These are phyloP conservation scores for Candida insectorum DNA, from an alignment of 805 yeast genomes.

Conservation along the genomic window DNA sequence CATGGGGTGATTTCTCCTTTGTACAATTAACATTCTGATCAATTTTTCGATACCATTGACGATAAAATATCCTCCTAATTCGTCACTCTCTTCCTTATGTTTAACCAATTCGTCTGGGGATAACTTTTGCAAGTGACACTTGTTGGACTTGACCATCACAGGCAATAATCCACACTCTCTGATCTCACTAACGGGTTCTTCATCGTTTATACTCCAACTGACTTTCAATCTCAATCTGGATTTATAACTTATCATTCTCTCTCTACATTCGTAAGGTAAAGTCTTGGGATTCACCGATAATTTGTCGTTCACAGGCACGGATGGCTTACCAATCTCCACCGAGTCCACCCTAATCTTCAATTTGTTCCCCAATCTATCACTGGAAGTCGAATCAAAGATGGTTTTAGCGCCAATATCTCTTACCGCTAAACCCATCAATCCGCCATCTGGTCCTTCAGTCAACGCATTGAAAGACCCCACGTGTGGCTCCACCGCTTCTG, in stretches of 20 bases:
- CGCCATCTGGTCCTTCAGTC: slow-evolving; percentile 84
- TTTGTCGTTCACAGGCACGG: slow-evolving; percentile 67
- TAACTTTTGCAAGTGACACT: slow-evolving; percentile 85
- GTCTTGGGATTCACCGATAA: slow-evolving; percentile 73
- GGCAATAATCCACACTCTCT: slow-evolving; percentile 93
- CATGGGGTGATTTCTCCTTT: slow-evolving; percentile 97
- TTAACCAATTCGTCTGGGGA: slow-evolving; percentile 80
- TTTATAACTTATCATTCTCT: slow-evolving; percentile 78
- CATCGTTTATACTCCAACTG: slow-evolving; percentile 85
- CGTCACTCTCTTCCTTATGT: slow-evolving; percentile 87
- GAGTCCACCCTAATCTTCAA: slow-evolving; percentile 80
- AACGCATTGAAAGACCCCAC: slow-evolving; percentile 94
- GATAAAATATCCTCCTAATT: slow-evolving; percentile 92
- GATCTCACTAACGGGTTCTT: slow-evolving; percentile 72
- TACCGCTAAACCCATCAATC: slow-evolving; percentile 78
- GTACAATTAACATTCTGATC: slow-evolving; percentile 95
- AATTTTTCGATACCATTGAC: slow-evolving; percentile 96
- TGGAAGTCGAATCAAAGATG: slow-evolving; percentile 76
- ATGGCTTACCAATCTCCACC: slow-evolving; percentile 83
- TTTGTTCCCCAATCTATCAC: slow-evolving; percentile 78
- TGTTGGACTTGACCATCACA: slow-evolving; percentile 82
- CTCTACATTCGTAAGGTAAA: slow-evolving; percentile 81
- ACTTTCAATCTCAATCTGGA: slow-evolving; percentile 76
- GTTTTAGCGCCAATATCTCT: slow-evolving; percentile 85
- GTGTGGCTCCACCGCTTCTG: slow-evolving; percentile 92